Conservation (phyloP, 495 filamentous ascomycete species). For the Talaromyces trachyspermus region DNA sequence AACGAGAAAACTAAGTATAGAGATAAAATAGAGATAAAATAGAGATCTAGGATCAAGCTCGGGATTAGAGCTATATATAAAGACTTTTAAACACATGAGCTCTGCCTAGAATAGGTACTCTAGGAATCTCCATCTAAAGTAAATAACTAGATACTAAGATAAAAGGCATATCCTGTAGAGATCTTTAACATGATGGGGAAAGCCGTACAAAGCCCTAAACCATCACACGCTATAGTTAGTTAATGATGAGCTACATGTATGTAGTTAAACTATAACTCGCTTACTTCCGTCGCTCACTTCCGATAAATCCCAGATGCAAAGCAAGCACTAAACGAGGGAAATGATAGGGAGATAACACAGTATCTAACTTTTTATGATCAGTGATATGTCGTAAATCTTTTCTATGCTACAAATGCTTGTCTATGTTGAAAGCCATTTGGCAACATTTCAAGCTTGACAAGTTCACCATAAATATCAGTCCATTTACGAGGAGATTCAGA, state of each 20-base stretch:
- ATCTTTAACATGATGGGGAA: slow-evolving; percentile 1
- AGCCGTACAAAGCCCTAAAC: slow-evolving; percentile 3
- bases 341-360: neutral
- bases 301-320: neutral
- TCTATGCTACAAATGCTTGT: neutral
- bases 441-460: neutral
- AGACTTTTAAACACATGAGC: no score
- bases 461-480: neutral
- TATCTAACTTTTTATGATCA: neutral
- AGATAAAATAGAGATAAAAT: no score
- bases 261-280: no score
- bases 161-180: no score
- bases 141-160: no score
- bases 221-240: no score
- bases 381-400: neutral
- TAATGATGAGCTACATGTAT: no score
- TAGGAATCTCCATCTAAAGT: no score
- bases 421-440: neutral
- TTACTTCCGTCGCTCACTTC: neutral
- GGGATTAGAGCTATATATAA: no score
- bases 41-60: no score
- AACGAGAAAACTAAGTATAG: neutral
- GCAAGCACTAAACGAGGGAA: neutral
- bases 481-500: neutral
- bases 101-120: neutral